Conservation (phyloP, 1,284 basidiomycete species). For the Sporisorium sorghi region DNA sequence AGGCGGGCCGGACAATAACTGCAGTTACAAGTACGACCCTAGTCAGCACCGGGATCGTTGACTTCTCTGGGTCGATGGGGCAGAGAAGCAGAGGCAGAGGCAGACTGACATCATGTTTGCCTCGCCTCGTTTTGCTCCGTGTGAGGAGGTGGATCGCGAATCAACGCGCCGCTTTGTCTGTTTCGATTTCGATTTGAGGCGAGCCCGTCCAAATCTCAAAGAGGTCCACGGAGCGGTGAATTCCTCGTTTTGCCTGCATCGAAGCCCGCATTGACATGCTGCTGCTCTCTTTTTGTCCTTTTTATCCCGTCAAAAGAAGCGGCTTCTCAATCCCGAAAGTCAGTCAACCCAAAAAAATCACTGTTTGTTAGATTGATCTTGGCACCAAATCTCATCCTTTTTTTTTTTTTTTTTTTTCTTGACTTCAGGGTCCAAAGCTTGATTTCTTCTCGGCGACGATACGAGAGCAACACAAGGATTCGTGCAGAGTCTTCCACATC, state of each 20-base stretch:
- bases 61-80: not conserved
- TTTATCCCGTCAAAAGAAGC: too few relatives aligned
- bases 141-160: slow-evolving; percentile 4
- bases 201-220: not conserved
- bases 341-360: too few relatives aligned
- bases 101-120: slow-evolving; percentile 17
- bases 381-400: too few relatives aligned
- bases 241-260: not conserved
- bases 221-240: not conserved
- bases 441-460: not conserved
- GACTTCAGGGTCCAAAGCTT: slow-evolving; percentile 4
- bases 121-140: slow-evolving; percentile 1
- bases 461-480: not conserved
- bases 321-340: not conserved
- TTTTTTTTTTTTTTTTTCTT: not conserved
- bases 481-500: too few relatives aligned
- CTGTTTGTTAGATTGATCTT: slow-evolving; percentile 4
- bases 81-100: not conserved
- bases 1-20: too few relatives aligned
- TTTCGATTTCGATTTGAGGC: not conserved
- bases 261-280: too few relatives aligned
- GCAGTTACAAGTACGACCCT: too few relatives aligned
- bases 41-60: too few relatives aligned
- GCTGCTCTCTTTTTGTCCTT: too few relatives aligned
- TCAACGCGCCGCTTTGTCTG: not conserved